Evolutionary conservation across 352 stramenopile genomes (phyloP).

Genomic region (Peronospora farinosa): DNA sequence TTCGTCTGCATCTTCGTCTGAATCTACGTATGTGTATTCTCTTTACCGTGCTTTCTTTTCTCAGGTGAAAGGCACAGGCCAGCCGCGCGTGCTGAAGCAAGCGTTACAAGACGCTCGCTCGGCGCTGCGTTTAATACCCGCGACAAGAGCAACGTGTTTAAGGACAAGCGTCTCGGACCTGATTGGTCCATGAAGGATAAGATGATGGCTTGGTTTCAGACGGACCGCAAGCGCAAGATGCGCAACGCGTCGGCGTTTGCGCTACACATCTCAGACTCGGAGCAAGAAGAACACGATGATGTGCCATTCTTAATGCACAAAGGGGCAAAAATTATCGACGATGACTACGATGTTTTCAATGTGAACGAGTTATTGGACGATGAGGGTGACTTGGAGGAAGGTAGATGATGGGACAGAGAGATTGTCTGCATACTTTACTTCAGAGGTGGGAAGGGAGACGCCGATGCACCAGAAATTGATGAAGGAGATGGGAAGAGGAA

Average conservation of each 20-base stretch:
- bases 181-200: conserved; percentile 88
- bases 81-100: too few relatives aligned
- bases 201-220: conserved; percentile 88
- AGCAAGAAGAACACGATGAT: conserved; percentile 49
- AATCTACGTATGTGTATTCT: too few relatives aligned
- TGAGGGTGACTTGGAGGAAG: conserved; percentile 70
- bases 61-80: too few relatives aligned
- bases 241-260: conserved; percentile 71
- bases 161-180: conserved; percentile 75
- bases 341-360: conserved; percentile 85
- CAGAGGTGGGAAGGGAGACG: conserved; percentile 41
- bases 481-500: conserved; percentile 36
- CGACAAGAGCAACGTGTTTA: conserved; percentile 87
- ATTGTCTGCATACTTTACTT: conserved; percentile 86
- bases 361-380: conserved; percentile 47
- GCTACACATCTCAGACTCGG: conserved; percentile 69
- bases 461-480: conserved; percentile 8
- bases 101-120: too few relatives aligned
- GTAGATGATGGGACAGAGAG: conserved; percentile 60
- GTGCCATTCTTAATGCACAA: conserved; percentile 70
- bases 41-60: too few relatives aligned
- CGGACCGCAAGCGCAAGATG: conserved; percentile 82
- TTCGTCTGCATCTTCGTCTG: too few relatives aligned
- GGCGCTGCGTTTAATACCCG: too few relatives aligned
- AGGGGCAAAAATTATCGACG: conserved; percentile 59